Conservation (phyloP, 805 yeast species). For the Saccharomycopsis sp. region DNA sequence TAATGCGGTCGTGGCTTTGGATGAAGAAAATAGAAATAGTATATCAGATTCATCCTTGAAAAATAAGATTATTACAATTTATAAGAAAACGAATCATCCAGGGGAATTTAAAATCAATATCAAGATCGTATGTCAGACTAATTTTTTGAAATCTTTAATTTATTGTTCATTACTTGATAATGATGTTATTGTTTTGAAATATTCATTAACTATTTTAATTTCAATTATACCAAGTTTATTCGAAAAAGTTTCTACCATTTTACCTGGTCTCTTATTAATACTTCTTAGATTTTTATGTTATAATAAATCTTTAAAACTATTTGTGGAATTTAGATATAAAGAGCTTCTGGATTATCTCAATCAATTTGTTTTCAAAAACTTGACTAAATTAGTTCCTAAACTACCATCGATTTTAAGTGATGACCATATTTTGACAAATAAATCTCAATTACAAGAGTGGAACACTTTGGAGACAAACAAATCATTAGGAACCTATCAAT, state of each 20-base stretch:
- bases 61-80: slow-evolving; percentile 1
- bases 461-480: slow-evolving; percentile 1
- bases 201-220: slow-evolving; percentile 9
- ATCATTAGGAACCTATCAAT: slow-evolving; percentile 1
- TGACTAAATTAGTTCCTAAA: not conserved
- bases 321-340: slow-evolving; percentile 5
- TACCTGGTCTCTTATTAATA: slow-evolving; percentile 4
- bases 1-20: not conserved
- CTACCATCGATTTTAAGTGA: not conserved
- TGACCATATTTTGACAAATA: not conserved
- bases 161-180: slow-evolving; percentile 12
- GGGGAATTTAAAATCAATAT: slow-evolving; percentile 2
- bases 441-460: slow-evolving; percentile 3
- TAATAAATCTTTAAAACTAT: slow-evolving; percentile 9
- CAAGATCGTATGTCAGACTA: not conserved
- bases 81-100: not conserved
- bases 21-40: not conserved
- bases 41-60: slow-evolving; percentile 1
- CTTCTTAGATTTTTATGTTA: slow-evolving; percentile 12
- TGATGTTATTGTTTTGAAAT: slow-evolving; percentile 10
- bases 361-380: not conserved
- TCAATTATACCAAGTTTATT: slow-evolving; percentile 8
- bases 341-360: not conserved
- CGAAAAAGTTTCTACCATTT: not conserved
- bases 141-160: slow-evolving; percentile 7